Conservation (phyloP, 768 basidiomycete species). For the Cyclocybe cylindracea region DNA sequence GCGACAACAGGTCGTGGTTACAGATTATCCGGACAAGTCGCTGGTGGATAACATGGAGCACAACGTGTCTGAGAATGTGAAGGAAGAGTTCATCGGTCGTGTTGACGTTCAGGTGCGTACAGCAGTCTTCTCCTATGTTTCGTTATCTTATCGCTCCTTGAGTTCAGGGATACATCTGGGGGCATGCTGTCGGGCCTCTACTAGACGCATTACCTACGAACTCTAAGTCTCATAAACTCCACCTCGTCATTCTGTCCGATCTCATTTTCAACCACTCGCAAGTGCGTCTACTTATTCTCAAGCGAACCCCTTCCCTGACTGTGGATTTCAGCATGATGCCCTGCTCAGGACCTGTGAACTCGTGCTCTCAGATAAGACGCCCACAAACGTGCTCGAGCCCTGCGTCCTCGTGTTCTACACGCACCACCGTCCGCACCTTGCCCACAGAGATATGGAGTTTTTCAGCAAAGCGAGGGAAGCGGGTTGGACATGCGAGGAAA, state of each 20-base stretch:
- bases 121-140: not conserved
- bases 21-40: slow-evolving; percentile 86
- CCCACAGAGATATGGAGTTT: slow-evolving; percentile 81
- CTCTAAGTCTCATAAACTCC: slow-evolving; percentile 44
- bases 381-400: slow-evolving; percentile 15
- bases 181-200: slow-evolving; percentile 51
- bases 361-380: slow-evolving; percentile 14
- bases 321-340: slow-evolving; percentile 66
- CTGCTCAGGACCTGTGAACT: slow-evolving; percentile 73
- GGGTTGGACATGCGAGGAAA: slow-evolving; percentile 76
- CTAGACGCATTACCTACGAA: slow-evolving; percentile 28
- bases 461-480: slow-evolving; percentile 60
- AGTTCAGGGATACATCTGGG: slow-evolving; percentile 77
- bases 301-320: not conserved
- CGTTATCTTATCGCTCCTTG: slow-evolving; percentile 11
- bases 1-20: slow-evolving; percentile 68
- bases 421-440: slow-evolving; percentile 85
- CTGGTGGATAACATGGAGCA: slow-evolving; percentile 74
- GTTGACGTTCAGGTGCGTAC: slow-evolving; percentile 28
- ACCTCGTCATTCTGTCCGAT: slow-evolving; percentile 88
- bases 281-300: slow-evolving; percentile 37
- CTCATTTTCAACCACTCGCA: slow-evolving; percentile 95
- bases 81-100: slow-evolving; percentile 33
- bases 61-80: slow-evolving; percentile 67
- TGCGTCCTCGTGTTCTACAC: slow-evolving; percentile 82